These are phyloP conservation scores for Naganishia vaughanmartiniae DNA, from an alignment of 768 basidiomycete species.

Conservation along the genomic window DNA sequence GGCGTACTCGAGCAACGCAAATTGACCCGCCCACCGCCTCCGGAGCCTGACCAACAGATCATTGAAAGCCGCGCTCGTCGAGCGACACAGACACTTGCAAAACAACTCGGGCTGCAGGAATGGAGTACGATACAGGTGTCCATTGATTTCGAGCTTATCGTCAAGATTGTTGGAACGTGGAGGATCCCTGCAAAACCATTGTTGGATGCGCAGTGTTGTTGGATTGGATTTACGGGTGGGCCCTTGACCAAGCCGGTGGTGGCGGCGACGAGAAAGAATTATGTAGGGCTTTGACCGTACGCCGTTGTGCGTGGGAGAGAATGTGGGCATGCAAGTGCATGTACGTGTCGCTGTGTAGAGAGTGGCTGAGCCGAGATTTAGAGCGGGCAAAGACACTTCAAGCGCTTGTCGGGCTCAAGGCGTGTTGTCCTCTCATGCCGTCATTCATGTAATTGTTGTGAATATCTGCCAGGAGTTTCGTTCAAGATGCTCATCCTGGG, in stretches of 20 bases:
- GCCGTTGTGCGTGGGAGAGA: no score
- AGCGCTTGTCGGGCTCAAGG: no score
- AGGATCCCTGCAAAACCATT: slow-evolving; percentile 21
- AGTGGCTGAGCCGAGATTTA: no score
- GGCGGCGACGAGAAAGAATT: slow-evolving; percentile 1
- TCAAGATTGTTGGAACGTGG: slow-evolving; percentile 23
- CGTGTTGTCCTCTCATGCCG: no score
- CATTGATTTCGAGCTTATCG: slow-evolving; percentile 19
- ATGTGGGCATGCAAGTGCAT: no score
- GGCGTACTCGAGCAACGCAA: slow-evolving; percentile 14
- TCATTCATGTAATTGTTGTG: no score
- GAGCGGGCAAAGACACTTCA: no score
- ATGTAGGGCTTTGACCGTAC: not conserved
- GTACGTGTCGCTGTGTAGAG: no score
- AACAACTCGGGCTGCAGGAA: not conserved
- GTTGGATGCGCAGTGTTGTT: slow-evolving; percentile 16
- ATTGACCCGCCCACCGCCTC: not conserved
- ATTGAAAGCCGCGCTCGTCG: not conserved
- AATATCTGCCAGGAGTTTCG: no score
- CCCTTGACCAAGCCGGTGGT: slow-evolving; percentile 9
- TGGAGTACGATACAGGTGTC: not conserved
- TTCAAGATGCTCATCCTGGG: no score
- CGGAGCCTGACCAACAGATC: not conserved
- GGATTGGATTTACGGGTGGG: slow-evolving; percentile 14
- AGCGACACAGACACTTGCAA: slow-evolving; percentile 1